A percentile compares a stretch with the other conserved stretches of the same genome.
Evolutionary conservation across 2,329 filamentous ascomycete species (phyloP).

Genomic region (Endothia cerciana): DNA sequence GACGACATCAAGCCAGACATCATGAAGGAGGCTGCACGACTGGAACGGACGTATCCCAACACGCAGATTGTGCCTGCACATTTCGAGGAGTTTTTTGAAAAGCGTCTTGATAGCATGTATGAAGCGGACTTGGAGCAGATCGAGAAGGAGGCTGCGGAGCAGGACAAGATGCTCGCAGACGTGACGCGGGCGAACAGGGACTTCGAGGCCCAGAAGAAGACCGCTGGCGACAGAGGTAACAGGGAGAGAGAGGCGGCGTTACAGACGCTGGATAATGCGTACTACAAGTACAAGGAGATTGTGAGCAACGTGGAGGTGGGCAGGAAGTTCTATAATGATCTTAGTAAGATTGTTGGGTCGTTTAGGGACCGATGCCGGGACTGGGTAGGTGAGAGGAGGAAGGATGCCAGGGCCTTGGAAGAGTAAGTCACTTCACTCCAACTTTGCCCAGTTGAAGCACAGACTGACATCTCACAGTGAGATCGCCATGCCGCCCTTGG

Average conservation of each 20-base stretch:
- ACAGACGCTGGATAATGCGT: conserved; percentile 87
- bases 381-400: conserved; percentile 79
- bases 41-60: conserved; percentile 85
- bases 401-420: conserved; percentile 80
- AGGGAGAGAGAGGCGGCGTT: conserved; percentile 81
- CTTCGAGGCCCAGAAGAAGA: conserved; percentile 73
- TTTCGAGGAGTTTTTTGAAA: conserved; percentile 90
- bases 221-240: conserved; percentile 64
- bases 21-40: conserved; percentile 76
- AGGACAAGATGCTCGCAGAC: conserved; percentile 70
- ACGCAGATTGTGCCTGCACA: conserved; percentile 84
- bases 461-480: conserved; percentile 43
- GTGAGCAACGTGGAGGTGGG: conserved; percentile 89
- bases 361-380: conserved; percentile 79
- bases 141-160: conserved; percentile 73
- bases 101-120: conserved; percentile 75
- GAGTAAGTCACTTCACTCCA: conserved; percentile 54
- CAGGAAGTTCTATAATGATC: conserved; percentile 95
- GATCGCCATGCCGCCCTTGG: conserved; percentile 55
- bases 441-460: conserved; percentile 28
- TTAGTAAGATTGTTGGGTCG: conserved; percentile 79
- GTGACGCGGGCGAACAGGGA: conserved; percentile 76
- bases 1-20: conserved; percentile 91
- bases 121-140: conserved; percentile 76
- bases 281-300: conserved; percentile 95